Evolutionary conservation across 805 yeast species (phyloP).

Genomic region (Wilhelminamyces savonicus): DNA sequence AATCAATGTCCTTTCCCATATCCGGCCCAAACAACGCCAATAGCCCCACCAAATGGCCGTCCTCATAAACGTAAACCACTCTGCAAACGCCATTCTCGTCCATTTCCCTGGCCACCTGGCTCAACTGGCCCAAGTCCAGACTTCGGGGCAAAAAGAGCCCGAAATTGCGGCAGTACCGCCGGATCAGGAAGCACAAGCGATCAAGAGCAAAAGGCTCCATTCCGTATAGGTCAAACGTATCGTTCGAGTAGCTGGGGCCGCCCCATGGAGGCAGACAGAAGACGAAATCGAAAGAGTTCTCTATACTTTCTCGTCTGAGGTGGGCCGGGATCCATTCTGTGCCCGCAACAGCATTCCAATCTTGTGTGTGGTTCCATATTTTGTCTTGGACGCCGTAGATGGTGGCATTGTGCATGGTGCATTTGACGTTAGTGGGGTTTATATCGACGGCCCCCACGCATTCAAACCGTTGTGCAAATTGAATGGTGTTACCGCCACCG

Average conservation of each 20-base stretch:
- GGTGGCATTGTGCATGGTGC: slow-evolving; percentile 59
- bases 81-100: slow-evolving; percentile 26
- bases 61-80: slow-evolving; percentile 35
- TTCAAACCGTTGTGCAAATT: slow-evolving; percentile 56
- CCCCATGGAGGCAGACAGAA: slow-evolving; percentile 92
- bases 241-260: slow-evolving; percentile 53
- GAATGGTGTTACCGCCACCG: slow-evolving; percentile 83
- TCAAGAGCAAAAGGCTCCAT: slow-evolving; percentile 44
- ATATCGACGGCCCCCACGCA: slow-evolving; percentile 58
- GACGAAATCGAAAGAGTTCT: slow-evolving; percentile 40
- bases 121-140: slow-evolving; percentile 46
- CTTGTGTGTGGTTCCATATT: slow-evolving; percentile 44
- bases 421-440: slow-evolving; percentile 52
- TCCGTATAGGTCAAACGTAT: slow-evolving; percentile 39
- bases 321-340: slow-evolving; percentile 29
- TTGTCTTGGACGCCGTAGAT: slow-evolving; percentile 53
- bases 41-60: slow-evolving; percentile 47
- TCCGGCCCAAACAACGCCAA: slow-evolving; percentile 52
- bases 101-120: slow-evolving; percentile 38
- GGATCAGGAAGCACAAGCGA: slow-evolving; percentile 37
- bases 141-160: slow-evolving; percentile 62
- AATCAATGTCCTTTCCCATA: slow-evolving; percentile 4
- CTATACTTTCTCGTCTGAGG: slow-evolving; percentile 8
- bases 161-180: slow-evolving; percentile 39
- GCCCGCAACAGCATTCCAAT: no score